Base-by-base conservation (phyloP, 495 filamentous ascomycete genomes). In the Xylaria intraflava region DNA sequence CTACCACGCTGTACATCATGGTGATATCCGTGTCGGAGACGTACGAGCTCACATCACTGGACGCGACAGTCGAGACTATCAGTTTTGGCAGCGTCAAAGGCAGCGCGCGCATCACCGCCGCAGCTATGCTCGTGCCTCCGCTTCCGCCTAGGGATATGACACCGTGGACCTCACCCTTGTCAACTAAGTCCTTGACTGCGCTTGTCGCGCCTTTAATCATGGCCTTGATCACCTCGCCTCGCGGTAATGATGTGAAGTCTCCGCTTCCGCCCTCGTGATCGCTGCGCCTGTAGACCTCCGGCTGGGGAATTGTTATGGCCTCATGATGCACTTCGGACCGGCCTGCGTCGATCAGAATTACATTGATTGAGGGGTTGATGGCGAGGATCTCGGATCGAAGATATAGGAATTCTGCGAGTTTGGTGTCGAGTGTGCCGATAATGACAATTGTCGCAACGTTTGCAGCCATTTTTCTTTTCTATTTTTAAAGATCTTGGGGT, bases 391-490 rank as follows among this genome's bases (percentile, higher is more conserved):
- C 71, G 0, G 69, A 61, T 39, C 74, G 69, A 26, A 83, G 72
- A 65, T 78, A 84, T 14, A 85, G 71, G 10, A 83, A 71, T 57
- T 86, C 81, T 4, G 67, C 30, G 10, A 82, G 74, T 59, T 88
- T 88, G 44, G 83, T 86, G 64, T 88, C 85, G 64, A 78, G 81
- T 11, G 84, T 88, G 47, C 85, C 85, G 29, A 87, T 61, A 22
- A 87, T 65, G 49, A 78, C 68, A 35, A 88, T 73, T n/a, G 69
- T 72, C 6, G 71, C 69, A n/a, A 33, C 52, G 14, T 57, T 29
- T 12, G 56, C 12, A 27, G 62, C 57, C 68, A 71, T 71, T 26
- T 30, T 55, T 12, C 22, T 20, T 56, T 17, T n/a, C 6, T 39
- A 7, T 19, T 8, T 38, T n/a, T n/a, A n/a, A n/a, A n/a, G n/a